Evolutionary conservation across 306 rosid genomes (phyloP).

Genomic region (Fragaria ananassa): DNA sequence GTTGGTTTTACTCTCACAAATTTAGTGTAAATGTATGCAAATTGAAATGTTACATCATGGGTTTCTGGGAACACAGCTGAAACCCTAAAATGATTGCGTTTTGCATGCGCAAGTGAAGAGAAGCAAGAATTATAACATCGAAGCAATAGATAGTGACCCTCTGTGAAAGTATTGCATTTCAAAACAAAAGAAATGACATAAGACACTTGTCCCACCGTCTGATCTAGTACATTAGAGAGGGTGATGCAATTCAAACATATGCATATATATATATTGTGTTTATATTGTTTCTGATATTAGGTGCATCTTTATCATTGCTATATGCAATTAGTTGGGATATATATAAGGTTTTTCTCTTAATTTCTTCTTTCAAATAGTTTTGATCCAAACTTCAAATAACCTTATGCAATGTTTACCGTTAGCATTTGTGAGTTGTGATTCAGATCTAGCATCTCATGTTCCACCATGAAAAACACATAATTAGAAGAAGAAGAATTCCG

Average conservation of each 20-base stretch:
- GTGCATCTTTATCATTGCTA: neutral
- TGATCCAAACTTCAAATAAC: neutral
- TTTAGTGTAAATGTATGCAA: constrained; percentile 4
- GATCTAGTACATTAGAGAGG: constrained; percentile 22
- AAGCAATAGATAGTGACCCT: constrained; percentile 28
- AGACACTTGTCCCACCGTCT: constrained; percentile 38
- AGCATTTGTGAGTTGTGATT: neutral
- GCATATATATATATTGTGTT: neutral
- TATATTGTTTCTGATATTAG: neutral
- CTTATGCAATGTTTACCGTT: neutral
- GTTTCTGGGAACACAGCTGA: constrained; percentile 28
- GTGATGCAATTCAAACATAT: constrained; percentile 32
- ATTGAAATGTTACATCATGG: constrained; percentile 17
- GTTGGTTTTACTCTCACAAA: neutral
- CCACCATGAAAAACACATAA: neutral
- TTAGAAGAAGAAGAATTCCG: neutral
- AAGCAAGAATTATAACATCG: constrained; percentile 40
- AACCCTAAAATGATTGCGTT: constrained; percentile 58
- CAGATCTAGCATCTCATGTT: neutral
- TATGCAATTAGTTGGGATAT: neutral
- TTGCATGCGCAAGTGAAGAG: constrained; percentile 56
- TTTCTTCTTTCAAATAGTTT: neutral
- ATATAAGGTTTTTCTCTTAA: too few relatives aligned
- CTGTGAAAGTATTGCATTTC: constrained; percentile 30
- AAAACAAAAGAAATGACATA: constrained; percentile 45